Evolutionary conservation across 306 rosid genomes (phyloP), one percentile per base, ranked within the genome.

Genomic region (Cotoneaster glaucophyllus): DNA sequence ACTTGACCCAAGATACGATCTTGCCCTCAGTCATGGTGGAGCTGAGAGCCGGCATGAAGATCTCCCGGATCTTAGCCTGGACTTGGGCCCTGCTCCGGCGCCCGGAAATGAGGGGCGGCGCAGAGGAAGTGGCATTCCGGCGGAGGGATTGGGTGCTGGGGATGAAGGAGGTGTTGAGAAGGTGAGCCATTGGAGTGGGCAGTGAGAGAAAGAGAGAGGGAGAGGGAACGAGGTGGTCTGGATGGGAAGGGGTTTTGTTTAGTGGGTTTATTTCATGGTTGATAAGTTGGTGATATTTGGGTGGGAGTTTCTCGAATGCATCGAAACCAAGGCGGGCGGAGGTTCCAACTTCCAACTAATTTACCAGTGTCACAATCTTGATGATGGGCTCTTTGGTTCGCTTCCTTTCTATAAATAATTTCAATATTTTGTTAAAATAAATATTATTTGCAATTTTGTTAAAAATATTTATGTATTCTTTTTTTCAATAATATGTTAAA

Each of bases 1-100:
- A 90, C 78, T 90, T 96, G 76, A 88, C 80, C 99, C 99, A 96
- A 0, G 99, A 92, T 3, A 96, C 97, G 79, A 96, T 92, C 84
- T 92, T 96, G 1, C 99, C 99, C 79, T 92, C 99, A 0, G 98
- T 92, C 98, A 96, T 96, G 31, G 99, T 96, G 31, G 99, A 96
- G 79, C 99, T 96, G 9, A 96, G 89, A 0, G 98, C 99, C 4
- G 99, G 99, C 99, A 96, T 96, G 88, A 96, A 92, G 63, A 96
- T 96, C 82, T 96, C 99, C 3, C 99, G 92, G 90, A 96, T 90
- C 93, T 89, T 96, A 24, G 98, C 97, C 4, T 85, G 87, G 21
- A 89, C 85, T 14, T 32, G 85, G 44, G 78, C 13, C 25, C 83
- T 64, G 65, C 73, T 21, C 21, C 80, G 73, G 66, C 53, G 81